Evolutionary conservation across 2,329 filamentous ascomycete genomes (phyloP), one percentile per base, ranked within the genome.

Genomic region (Talaromyces sp.): DNA sequence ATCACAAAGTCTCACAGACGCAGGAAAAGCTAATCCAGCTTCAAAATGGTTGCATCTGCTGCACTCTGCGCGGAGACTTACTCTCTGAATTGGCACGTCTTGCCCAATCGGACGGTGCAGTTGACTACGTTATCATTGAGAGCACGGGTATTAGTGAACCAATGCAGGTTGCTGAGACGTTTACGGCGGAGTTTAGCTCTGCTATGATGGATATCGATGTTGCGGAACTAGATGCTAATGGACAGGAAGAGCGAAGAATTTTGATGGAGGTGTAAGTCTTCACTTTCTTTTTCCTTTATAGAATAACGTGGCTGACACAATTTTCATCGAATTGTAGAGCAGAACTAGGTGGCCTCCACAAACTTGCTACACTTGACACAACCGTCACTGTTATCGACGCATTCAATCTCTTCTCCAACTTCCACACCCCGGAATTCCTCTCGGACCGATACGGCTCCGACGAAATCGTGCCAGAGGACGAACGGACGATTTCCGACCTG

Each of bases 11-110:
- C 40, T 83, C 82, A 2, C 82, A 84, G 65, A 84, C 83, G 0
- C 77, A 87, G 44, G 86, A 89, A 65, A 87, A 89, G 65, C 79
- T 90, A 34, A 85, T 90, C 16, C 83, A 87, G 9, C 80, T 90
- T 60, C 87, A 90, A 68, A 90, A 90, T 64, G 87, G 89, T 9
- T 91, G 89, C 66, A 92, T 92, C 68, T 92, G 89, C 78, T 92
- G 89, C 67, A 91, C 88, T 0, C 79, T 91, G 0, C 85, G 89
- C 3, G 88, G 88, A 0, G 89, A 91, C 61, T 75, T 91, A 1
- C 81, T 92, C 0, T 85, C 89, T 63, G 89, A 91, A 70, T 81
- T 91, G 0, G 87, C 88, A 0, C 82, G 82, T 0, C 78, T 91
- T 1, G 82, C 87, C 0, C 83, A 87, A 68, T 79, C 85, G 0